Evolutionary conservation across 1,139 yeast species (phyloP).

Genomic region (Suhomyces ambrosiae): DNA sequence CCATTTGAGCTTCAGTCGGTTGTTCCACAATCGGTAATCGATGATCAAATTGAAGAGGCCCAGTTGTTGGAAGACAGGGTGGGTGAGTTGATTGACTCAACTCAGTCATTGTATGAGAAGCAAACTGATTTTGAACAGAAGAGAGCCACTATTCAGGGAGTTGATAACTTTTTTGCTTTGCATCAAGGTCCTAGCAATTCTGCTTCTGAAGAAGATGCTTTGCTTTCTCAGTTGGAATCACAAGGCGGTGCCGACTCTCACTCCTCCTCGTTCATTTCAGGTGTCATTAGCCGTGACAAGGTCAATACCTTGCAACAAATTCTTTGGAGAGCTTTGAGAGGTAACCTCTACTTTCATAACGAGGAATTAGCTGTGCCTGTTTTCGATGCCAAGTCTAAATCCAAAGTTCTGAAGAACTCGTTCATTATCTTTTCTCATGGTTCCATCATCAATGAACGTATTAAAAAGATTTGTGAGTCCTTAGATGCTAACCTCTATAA

Average conservation of each 20-base stretch:
- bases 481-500: slow-evolving; percentile 47
- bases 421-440: slow-evolving; percentile 53
- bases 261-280: slow-evolving; percentile 62
- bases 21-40: slow-evolving; percentile 66
- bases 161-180: slow-evolving; percentile 61
- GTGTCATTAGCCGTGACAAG: slow-evolving; percentile 77
- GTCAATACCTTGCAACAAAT: slow-evolving; percentile 77
- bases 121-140: slow-evolving; percentile 42
- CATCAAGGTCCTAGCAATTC: slow-evolving; percentile 28
- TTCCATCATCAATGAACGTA: slow-evolving; percentile 40
- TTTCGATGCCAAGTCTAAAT: slow-evolving; percentile 39
- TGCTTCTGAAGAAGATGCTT: slow-evolving; percentile 22
- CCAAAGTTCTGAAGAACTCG: slow-evolving; percentile 39
- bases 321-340: slow-evolving; percentile 90
- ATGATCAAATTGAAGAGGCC: slow-evolving; percentile 70
- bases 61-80: slow-evolving; percentile 51
- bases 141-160: slow-evolving; percentile 53
- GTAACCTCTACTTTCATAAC: slow-evolving; percentile 78
- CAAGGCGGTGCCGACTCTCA: slow-evolving; percentile 24
- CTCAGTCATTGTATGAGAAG: slow-evolving; percentile 35
- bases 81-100: slow-evolving; percentile 42
- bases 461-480: slow-evolving; percentile 47
- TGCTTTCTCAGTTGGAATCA: slow-evolving; percentile 31
- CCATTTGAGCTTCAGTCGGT: slow-evolving; percentile 46
- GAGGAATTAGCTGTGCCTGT: slow-evolving; percentile 64